A percentile compares a stretch with the other conserved stretches of the same genome.
Evolutionary conservation across 768 basidiomycete species (phyloP).

Genomic region (Lyophyllum decastes): DNA sequence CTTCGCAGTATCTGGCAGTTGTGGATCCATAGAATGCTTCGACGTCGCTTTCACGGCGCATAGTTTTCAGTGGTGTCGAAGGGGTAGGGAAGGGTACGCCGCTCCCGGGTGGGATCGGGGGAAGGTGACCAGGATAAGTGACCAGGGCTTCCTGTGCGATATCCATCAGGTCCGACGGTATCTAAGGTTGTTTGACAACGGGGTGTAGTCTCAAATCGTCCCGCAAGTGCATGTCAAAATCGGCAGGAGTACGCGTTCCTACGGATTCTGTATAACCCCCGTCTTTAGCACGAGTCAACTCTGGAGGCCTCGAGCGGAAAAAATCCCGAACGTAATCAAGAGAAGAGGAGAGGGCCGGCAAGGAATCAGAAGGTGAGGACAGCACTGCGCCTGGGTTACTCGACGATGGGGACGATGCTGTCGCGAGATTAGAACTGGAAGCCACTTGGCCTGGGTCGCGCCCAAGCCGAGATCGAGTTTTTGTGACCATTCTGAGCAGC

Average conservation of each 20-base stretch:
- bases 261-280: not conserved
- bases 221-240: conserved; percentile 7
- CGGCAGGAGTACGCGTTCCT: conserved; percentile 3
- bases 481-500: too few species aligned
- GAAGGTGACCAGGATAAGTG: not conserved
- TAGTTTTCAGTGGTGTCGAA: not conserved
- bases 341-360: too few species aligned
- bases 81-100: too few species aligned
- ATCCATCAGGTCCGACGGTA: not conserved
- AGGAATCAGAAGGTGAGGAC: too few species aligned
- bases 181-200: not conserved
- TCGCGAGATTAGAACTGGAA: too few species aligned
- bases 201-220: conserved; percentile 1
- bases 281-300: not conserved
- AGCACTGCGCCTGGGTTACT: too few species aligned
- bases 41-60: conserved; percentile 1
- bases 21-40: not conserved
- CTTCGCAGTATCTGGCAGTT: not conserved
- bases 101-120: too few species aligned
- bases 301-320: not conserved
- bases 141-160: not conserved
- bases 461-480: too few species aligned
- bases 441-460: too few species aligned
- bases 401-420: too few species aligned
- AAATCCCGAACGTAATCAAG: conserved; percentile 2